phyloP scores from a whole-genome alignment of 352 stramenopile genomes.

The Halophytophthora batemanensis region DNA sequence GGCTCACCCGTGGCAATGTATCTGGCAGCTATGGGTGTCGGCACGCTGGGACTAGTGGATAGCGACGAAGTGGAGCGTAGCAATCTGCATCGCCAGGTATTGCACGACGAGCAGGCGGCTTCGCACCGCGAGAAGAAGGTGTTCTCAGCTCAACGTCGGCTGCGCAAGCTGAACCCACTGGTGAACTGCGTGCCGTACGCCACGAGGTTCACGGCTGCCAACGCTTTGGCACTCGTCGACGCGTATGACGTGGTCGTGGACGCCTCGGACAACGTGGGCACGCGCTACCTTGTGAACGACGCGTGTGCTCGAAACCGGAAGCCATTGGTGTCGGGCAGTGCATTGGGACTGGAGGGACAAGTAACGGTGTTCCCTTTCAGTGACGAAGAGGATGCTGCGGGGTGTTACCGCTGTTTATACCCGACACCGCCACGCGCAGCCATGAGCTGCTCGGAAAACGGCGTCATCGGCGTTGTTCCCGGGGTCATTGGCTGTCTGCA shows the following conservation, averaged over 20 bases:
- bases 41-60: constrained; percentile 92
- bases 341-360: constrained; percentile 95
- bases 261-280: constrained; percentile 94
- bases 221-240: constrained; percentile 74
- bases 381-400: constrained; percentile 19
- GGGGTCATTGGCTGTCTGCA: constrained; percentile 94
- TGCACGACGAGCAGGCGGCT: constrained; percentile 86
- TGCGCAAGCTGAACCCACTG: constrained; percentile 79
- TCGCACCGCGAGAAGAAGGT: constrained; percentile 85
- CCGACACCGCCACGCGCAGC: constrained; percentile 70
- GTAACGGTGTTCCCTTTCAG: constrained; percentile 94
- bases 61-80: constrained; percentile 93
- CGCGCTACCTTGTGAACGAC: constrained; percentile 96
- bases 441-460: constrained; percentile 93
- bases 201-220: constrained; percentile 63
- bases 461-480: constrained; percentile 94
- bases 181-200: constrained; percentile 50
- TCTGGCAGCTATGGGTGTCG: constrained; percentile 93
- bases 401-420: constrained; percentile 98
- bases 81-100: constrained; percentile 97
- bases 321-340: constrained; percentile 93
- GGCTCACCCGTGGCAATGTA: constrained; percentile 95
- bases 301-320: constrained; percentile 84
- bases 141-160: constrained; percentile 62
- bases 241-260: constrained; percentile 93